phyloP scores from a whole-genome alignment of 2,329 filamentous ascomycete species.

The Ophiostoma triangulosporum region DNA sequence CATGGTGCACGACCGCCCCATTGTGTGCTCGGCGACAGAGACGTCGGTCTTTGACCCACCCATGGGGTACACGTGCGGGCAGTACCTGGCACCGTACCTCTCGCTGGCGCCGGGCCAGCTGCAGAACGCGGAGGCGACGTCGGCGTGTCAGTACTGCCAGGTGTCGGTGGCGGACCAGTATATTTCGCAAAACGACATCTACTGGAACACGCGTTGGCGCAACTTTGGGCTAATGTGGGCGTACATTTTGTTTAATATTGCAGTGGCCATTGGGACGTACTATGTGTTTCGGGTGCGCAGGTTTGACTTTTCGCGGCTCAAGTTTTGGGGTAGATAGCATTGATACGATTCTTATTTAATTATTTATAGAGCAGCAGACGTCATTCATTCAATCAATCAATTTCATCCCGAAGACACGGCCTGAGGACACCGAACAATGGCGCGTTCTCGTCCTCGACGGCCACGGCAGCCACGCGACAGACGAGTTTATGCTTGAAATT shows the following conservation, averaged over 20 bases:
- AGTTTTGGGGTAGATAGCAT: slow-evolving; percentile 7
- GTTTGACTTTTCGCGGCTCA: neutral
- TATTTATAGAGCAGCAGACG: neutral
- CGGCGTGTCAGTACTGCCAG: slow-evolving; percentile 52
- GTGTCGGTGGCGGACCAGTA: slow-evolving; percentile 50
- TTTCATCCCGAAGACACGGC: no score
- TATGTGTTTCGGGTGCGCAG: slow-evolving; percentile 10
- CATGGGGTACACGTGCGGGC: slow-evolving; percentile 43
- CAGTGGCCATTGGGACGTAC: slow-evolving; percentile 21
- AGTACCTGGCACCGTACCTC: slow-evolving; percentile 49
- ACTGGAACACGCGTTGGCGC: slow-evolving; percentile 45
- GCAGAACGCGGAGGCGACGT: slow-evolving; percentile 43
- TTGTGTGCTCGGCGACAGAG: slow-evolving; percentile 51
- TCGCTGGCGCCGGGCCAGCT: slow-evolving; percentile 38
- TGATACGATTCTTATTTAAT: neutral
- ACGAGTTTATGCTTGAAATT: no score
- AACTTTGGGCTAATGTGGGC: slow-evolving; percentile 60
- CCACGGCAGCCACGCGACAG: no score
- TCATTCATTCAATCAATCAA: neutral
- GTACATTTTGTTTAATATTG: slow-evolving; percentile 57
- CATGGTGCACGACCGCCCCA: slow-evolving; percentile 50
- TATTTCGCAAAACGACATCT: slow-evolving; percentile 31
- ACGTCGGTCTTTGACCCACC: slow-evolving; percentile 52
- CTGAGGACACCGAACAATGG: no score
- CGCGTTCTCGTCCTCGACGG: no score